Conservation (phyloP, 805 yeast genomes). For the Sugiyamaella marilandica region DNA sequence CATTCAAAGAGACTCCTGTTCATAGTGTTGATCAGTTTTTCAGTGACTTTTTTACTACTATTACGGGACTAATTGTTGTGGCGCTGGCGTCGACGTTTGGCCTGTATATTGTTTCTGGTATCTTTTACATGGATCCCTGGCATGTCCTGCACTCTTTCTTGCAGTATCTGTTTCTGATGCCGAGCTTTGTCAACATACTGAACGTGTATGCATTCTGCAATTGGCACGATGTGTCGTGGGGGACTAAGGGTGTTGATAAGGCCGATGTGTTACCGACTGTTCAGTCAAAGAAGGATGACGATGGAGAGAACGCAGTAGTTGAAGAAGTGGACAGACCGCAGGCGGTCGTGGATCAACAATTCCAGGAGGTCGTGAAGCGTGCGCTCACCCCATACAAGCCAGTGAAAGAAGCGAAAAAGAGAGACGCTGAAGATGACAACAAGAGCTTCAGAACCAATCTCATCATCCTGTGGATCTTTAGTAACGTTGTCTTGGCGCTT, state of each 20-base stretch:
- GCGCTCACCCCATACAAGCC: conserved; percentile 49
- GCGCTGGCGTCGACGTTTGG: conserved; percentile 60
- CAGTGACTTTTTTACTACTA: conserved; percentile 35
- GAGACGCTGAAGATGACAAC: conserved; percentile 34
- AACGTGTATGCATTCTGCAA: conserved; percentile 67
- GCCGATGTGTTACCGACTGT: conserved; percentile 54
- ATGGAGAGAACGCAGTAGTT: conserved; percentile 50
- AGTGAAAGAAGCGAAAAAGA: conserved; percentile 22
- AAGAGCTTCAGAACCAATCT: conserved; percentile 39
- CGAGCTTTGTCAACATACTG: conserved; percentile 41
- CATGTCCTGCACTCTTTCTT: conserved; percentile 54
- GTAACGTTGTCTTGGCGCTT: conserved; percentile 35
- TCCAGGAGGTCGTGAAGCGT: conserved; percentile 43
- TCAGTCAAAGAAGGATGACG: conserved; percentile 43
- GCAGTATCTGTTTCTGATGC: conserved; percentile 35
- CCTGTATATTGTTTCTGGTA: conserved; percentile 53
- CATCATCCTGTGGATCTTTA: conserved; percentile 37
- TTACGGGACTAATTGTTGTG: conserved; percentile 53
- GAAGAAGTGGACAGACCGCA: conserved; percentile 45
- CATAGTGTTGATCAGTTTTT: conserved; percentile 28
- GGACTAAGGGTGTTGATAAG: conserved; percentile 60
- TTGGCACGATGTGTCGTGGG: conserved; percentile 71
- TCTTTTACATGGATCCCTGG: conserved; percentile 62
- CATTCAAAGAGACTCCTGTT: conserved; percentile 38
- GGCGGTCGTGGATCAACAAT: conserved; percentile 51